phyloP scores from a whole-genome alignment of 768 basidiomycete species.

The Melanogaster broomeanus region DNA sequence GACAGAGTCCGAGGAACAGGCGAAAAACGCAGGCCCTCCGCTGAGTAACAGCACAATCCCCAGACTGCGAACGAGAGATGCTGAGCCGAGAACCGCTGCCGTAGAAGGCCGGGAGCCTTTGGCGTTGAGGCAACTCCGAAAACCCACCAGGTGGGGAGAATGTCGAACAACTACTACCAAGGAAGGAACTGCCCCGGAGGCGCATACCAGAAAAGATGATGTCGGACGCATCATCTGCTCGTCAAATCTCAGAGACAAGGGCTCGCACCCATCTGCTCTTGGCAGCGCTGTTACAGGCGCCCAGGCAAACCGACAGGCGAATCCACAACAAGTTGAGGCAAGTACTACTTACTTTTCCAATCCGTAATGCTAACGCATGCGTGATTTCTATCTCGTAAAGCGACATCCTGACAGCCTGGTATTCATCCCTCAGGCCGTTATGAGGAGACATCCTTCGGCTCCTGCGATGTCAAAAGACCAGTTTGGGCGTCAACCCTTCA shows the following conservation, averaged over 20 bases:
- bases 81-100: background rate
- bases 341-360: background rate
- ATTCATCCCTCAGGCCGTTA: conserved; percentile 28
- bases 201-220: background rate
- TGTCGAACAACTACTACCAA: background rate
- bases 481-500: background rate
- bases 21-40: no score
- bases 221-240: background rate
- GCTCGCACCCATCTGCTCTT: background rate
- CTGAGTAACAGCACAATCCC: background rate
- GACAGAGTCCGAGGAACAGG: no score
- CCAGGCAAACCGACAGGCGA: background rate
- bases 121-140: background rate
- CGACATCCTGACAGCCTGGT: conserved; percentile 21
- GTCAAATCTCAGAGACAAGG: background rate
- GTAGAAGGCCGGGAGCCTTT: background rate
- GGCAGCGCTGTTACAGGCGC: background rate
- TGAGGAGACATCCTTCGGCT: conserved; percentile 21
- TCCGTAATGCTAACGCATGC: background rate
- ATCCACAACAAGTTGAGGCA: conserved; percentile 7
- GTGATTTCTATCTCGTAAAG: conserved; percentile 1
- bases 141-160: background rate
- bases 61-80: background rate
- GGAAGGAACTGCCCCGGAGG: background rate
- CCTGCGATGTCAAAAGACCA: conserved; percentile 1